Evolutionary conservation across 495 filamentous ascomycete species (phyloP).

Genomic region (Hyaloscypha finlandica): DNA sequence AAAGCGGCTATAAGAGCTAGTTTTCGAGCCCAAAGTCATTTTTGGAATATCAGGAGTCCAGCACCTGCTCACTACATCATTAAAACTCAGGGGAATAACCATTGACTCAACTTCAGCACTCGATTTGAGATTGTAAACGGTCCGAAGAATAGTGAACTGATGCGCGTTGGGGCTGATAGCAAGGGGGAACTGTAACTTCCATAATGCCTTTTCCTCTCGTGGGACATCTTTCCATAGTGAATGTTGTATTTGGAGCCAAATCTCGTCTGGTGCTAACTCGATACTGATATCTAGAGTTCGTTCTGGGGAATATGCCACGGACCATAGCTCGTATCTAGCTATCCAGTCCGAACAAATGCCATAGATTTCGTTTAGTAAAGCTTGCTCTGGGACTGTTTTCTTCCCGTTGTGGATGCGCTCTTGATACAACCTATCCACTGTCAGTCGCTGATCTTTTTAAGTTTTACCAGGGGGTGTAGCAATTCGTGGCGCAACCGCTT

Average conservation of each 20-base stretch:
- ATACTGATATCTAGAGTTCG: too few relatives aligned
- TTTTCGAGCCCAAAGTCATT: not conserved
- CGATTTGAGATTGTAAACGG: conserved; percentile 1
- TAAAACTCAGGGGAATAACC: not conserved
- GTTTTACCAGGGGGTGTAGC: too few relatives aligned
- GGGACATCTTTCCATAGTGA: not conserved
- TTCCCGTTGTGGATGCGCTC: too few relatives aligned
- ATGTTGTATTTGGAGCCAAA: not conserved
- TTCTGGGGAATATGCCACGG: too few relatives aligned
- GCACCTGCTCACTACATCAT: not conserved
- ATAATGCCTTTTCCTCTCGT: not conserved
- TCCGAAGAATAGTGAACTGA: not conserved
- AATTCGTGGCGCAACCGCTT: too few relatives aligned
- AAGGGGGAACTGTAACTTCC: not conserved
- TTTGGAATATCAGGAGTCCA: not conserved
- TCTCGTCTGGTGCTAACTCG: not conserved
- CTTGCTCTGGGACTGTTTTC: too few relatives aligned
- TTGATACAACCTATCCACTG: too few relatives aligned
- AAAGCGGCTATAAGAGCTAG: not conserved
- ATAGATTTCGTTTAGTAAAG: too few relatives aligned
- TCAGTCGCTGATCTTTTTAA: too few relatives aligned
- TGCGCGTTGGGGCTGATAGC: not conserved
- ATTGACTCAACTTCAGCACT: too few relatives aligned
- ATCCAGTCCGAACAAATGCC: too few relatives aligned
- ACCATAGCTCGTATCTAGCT: too few relatives aligned